These are phyloP conservation scores for Diophrys appendiculata DNA, from an alignment of 73 alveolate species.

Conservation along the genomic window DNA sequence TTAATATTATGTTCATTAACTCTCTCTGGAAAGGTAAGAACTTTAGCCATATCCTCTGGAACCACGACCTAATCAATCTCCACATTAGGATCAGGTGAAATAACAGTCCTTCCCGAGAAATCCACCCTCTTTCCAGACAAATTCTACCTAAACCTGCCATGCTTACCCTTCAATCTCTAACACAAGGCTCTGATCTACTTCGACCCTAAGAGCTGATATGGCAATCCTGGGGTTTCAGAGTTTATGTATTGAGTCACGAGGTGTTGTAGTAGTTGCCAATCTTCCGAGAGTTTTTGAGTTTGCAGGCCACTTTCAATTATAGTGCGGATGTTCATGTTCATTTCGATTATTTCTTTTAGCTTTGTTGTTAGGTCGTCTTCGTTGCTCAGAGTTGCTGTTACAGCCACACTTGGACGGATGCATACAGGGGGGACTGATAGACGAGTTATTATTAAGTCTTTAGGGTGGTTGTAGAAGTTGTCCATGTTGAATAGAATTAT, in stretches of 20 bases:
- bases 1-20: constrained; percentile 84
- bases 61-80: constrained; percentile 95
- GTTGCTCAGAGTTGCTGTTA: constrained; percentile 64
- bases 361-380: constrained; percentile 96
- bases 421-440: constrained; percentile 94
- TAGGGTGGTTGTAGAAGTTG: constrained; percentile 71
- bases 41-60: constrained; percentile 97
- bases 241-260: constrained; percentile 81
- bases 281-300: constrained; percentile 40
- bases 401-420: constrained; percentile 86
- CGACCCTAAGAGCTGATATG: constrained; percentile 74
- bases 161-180: constrained; percentile 97
- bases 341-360: constrained; percentile 75
- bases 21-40: constrained; percentile 97
- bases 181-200: constrained; percentile 90
- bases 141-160: constrained; percentile 97
- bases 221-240: constrained; percentile 87
- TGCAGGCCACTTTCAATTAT: constrained; percentile 68
- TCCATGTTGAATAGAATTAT: constrained; percentile 79
- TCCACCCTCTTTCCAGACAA: constrained; percentile 99
- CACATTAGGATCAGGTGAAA: constrained; percentile 99
- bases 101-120: constrained; percentile 99
- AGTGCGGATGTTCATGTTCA: constrained; percentile 58
- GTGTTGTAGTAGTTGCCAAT: constrained; percentile 74
- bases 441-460: constrained; percentile 74